phyloP scores from a whole-genome alignment of 2,329 filamentous ascomycete genomes.

The Sordariomycetes sp. region DNA sequence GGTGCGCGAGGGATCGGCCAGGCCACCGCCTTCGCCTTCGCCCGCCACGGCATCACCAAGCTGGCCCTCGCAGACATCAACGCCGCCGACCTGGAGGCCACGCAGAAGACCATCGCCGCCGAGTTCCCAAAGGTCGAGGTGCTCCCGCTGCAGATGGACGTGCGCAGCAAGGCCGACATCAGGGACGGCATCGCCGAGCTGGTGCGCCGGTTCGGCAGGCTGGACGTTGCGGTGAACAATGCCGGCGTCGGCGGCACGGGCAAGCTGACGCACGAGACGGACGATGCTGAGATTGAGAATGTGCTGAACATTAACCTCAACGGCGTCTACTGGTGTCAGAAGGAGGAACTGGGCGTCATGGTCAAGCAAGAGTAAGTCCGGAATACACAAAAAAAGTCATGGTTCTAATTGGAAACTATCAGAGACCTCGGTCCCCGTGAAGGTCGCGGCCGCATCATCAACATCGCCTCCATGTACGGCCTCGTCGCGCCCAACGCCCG shows the following conservation, averaged over 20 bases:
- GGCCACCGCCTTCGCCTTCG: constrained; percentile 34
- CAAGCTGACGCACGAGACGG: constrained; percentile 32
- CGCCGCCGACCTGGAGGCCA: constrained; percentile 16
- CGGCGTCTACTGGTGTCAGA: constrained; percentile 48
- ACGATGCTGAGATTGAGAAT: constrained; percentile 36
- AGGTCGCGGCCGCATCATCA: constrained; percentile 43
- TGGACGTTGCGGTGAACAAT: constrained; percentile 48
- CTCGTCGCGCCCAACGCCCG: constrained; percentile 26
- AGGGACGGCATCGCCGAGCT: constrained; percentile 29
- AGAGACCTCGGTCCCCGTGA: constrained; percentile 24
- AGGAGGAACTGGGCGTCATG: constrained; percentile 42
- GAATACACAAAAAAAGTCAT: no score
- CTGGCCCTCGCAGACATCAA: constrained; percentile 39
- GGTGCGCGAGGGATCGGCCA: constrained; percentile 35
- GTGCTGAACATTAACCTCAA: constrained; percentile 44
- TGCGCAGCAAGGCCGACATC: constrained; percentile 31
- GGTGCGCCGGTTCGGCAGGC: constrained; percentile 35
- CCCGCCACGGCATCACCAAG: constrained; percentile 33
- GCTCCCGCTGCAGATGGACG: constrained; percentile 32
- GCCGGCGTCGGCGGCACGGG: constrained; percentile 38
- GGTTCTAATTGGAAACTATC: no score
- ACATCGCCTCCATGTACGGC: constrained; percentile 43
- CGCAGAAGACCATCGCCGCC: constrained; percentile 21
- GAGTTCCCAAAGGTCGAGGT: constrained; percentile 29
- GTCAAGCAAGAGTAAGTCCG: constrained; percentile 36